Conservation (phyloP, 768 basidiomycete genomes). For the Pisolithus microcarpus region DNA sequence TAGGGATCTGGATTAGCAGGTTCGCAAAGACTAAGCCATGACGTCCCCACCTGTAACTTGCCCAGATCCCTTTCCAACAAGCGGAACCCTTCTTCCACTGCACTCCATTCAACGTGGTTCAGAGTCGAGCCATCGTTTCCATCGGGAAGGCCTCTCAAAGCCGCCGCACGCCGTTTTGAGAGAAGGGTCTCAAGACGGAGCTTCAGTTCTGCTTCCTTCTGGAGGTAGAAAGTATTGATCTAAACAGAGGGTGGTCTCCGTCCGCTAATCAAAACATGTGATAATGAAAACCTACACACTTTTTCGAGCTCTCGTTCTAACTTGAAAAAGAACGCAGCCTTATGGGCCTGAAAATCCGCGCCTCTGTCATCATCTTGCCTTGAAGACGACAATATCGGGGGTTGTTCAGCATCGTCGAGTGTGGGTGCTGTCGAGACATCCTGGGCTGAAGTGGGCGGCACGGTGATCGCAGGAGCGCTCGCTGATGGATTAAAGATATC, state of each 20-base stretch:
- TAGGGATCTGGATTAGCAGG: constrained; percentile 28
- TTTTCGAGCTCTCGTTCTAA: constrained; percentile 96
- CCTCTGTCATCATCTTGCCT: constrained; percentile 68
- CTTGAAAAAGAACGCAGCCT: constrained; percentile 98
- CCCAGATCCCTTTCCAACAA: constrained; percentile 89
- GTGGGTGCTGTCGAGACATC: constrained; percentile 11
- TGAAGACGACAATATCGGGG: constrained; percentile 55
- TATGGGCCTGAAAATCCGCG: constrained; percentile 87
- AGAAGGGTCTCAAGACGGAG: constrained; percentile 87
- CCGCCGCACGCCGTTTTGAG: constrained; percentile 85
- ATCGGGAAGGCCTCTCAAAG: constrained; percentile 65
- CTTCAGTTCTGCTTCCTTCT: constrained; percentile 93
- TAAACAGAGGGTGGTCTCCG: constrained; percentile 26
- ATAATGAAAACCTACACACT: constrained; percentile 37
- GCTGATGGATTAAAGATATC: constrained; percentile 36
- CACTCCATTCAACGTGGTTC: constrained; percentile 83
- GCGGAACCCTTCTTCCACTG: constrained; percentile 93
- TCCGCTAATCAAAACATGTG: constrained; percentile 3
- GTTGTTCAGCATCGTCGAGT: constrained; percentile 38
- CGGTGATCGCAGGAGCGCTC: constrained; percentile 25
- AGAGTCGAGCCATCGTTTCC: constrained; percentile 49
- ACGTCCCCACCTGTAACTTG: constrained; percentile 73
- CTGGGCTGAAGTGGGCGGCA: constrained; percentile 11
- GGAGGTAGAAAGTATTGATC: constrained; percentile 98
- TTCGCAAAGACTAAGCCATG: constrained; percentile 7